Percentiles rank a stretch among this genome's conserved stretches.
These are phyloP conservation scores for Sporothrix luriei DNA, from an alignment of 2,329 filamentous ascomycete genomes.

Conservation along the genomic window DNA sequence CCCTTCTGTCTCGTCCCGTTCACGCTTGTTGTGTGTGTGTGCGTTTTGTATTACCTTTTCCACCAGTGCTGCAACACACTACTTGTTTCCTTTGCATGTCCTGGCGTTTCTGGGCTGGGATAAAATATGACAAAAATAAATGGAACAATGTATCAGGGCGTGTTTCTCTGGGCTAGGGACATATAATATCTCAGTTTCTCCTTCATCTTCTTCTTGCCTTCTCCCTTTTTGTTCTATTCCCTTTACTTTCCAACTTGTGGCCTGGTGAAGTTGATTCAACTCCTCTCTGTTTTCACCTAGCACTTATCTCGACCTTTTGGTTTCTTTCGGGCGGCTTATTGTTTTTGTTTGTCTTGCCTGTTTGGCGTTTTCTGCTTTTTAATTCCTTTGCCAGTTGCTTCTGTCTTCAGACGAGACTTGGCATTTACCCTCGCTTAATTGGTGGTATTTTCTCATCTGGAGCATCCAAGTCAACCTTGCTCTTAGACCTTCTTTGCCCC, in stretches of 20 bases:
- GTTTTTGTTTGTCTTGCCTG: slow-evolving; percentile 4
- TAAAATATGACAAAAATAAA: slow-evolving; percentile 20
- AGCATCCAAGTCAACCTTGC: slow-evolving; percentile 3
- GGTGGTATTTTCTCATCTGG: background rate
- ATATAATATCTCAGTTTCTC: slow-evolving; percentile 27
- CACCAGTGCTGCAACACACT: slow-evolving; percentile 15
- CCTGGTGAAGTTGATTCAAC: slow-evolving; percentile 1
- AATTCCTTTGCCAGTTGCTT: background rate
- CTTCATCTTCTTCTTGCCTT: slow-evolving; percentile 6
- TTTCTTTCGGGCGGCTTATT: slow-evolving; percentile 19
- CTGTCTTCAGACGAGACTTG: slow-evolving; percentile 6
- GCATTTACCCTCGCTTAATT: slow-evolving; percentile 19
- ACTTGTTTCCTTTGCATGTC: slow-evolving; percentile 10
- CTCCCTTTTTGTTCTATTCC: background rate
- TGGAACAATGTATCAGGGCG: slow-evolving; percentile 10
- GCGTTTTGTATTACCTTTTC: slow-evolving; percentile 20
- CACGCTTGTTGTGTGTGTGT: slow-evolving; percentile 15
- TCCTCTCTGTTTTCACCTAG: background rate
- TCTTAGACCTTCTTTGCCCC: background rate
- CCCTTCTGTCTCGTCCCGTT: slow-evolving; percentile 12
- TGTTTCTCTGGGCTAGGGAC: slow-evolving; percentile 9
- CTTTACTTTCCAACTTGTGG: background rate
- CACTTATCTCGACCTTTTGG: slow-evolving; percentile 12
- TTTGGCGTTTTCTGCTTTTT: slow-evolving; percentile 1
- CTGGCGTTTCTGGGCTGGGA: slow-evolving; percentile 12